These are phyloP conservation scores for Prunus yedoensis DNA, from an alignment of 331 rosid species.

Conservation along the genomic window DNA sequence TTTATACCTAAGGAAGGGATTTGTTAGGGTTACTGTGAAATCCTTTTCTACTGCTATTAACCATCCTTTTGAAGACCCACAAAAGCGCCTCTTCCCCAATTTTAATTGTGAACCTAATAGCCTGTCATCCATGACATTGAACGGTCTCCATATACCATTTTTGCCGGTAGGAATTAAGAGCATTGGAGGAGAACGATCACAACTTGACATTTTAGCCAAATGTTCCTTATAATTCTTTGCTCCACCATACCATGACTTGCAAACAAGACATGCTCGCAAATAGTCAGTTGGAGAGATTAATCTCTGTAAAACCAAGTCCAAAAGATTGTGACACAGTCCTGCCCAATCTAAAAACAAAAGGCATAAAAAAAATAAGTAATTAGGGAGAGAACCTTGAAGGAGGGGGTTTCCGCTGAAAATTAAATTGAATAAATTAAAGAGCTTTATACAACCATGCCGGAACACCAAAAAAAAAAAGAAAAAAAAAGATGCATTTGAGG, in stretches of 20 bases:
- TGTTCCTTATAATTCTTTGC: not conserved
- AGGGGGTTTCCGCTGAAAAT: no score
- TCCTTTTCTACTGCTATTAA: not conserved
- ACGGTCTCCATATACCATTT: not conserved
- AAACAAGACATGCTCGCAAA: not conserved
- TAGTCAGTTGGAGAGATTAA: not conserved
- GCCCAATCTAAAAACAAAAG: no score
- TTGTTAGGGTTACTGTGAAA: not conserved
- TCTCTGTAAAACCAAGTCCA: not conserved
- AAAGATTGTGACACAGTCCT: no score
- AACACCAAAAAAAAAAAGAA: no score
- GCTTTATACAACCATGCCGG: no score
- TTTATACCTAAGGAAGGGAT: not conserved
- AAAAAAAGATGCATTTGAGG: no score
- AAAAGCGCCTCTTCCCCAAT: not conserved
- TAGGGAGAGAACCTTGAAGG: no score
- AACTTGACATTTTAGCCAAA: not conserved
- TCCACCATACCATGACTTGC: not conserved
- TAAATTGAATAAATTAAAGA: no score
- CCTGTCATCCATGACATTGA: not conserved
- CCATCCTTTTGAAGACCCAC: constrained; percentile 13
- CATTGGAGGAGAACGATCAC: not conserved
- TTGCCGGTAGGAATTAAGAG: not conserved
- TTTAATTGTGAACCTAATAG: not conserved
- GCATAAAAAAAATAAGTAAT: no score